Percentiles rank a stretch among this genome's conserved stretches.
Conservation (phyloP, 495 filamentous ascomycete species). For the Chaetomium cochliodes region DNA sequence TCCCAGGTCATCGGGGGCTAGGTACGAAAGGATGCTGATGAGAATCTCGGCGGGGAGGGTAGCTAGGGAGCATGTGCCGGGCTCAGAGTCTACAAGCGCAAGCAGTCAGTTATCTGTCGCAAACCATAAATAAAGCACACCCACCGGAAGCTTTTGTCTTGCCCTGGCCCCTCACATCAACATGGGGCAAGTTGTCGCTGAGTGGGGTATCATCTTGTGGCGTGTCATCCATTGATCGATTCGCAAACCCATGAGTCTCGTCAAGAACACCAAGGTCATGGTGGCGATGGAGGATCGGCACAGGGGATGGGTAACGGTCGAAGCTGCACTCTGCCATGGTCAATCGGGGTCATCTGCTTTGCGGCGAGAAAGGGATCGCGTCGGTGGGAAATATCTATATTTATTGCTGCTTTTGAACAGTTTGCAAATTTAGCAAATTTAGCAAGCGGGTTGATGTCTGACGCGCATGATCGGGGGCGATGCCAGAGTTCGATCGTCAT, state of each 20-base stretch:
- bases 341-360: neutral
- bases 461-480: neutral
- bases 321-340: neutral
- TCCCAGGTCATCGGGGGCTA: constrained; percentile 58
- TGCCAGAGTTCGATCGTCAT: neutral
- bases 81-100: neutral
- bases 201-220: neutral
- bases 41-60: constrained; percentile 64
- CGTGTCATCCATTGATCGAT: neutral
- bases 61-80: constrained; percentile 33
- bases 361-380: neutral
- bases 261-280: neutral
- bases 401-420: neutral
- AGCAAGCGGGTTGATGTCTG: neutral
- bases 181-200: neutral
- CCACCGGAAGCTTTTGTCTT: neutral
- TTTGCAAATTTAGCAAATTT: neutral
- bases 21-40: constrained; percentile 58
- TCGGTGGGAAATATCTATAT: neutral
- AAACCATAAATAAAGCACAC: neutral
- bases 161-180: neutral
- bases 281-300: neutral
- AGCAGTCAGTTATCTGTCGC: neutral
- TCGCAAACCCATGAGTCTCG: neutral
- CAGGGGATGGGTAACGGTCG: neutral